Evolutionary conservation across 441 rosid genomes (phyloP), one percentile per base, ranked within the genome.

Genomic region (Pelargonium australe): DNA sequence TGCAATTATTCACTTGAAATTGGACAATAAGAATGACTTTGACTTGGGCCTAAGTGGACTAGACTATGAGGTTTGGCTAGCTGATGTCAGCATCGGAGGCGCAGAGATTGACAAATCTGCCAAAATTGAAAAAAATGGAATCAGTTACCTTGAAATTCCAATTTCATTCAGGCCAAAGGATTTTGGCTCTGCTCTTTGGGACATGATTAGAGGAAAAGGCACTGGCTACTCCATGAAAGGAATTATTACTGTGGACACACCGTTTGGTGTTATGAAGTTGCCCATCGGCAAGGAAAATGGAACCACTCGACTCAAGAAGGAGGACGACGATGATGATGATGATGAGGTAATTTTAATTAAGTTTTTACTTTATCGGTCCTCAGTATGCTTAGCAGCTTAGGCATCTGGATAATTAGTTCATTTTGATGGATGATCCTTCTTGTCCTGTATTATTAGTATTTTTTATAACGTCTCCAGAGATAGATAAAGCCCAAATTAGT

Each of bases 111-210:
- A 80, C 1, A 74, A 88, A 51, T 84, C 96, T 14, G 44, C 87
- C 7, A 94, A 79, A 74, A 73, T 94, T 31, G 91, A 75, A 0
- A 94, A 92, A 73, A 87, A 89, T 8, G 99, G 92, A 58, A 80
- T 85, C 4, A 77, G 73, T 25, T 55, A 66, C 55, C 45, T 94
- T 8, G 88, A 88, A n/a, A 66, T 94, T 47, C 99, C 97, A 0
- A 83, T 94, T 71, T 80, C 89, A 47, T 94, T 94, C 75, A 82
- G 80, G 80, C 99, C 99, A 44, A 91, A 91, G 83, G 99, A 94
- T 65, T 88, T 88, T 70, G 96, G 99, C 68, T 89, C 96, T 8
- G 94, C 97, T 1, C 84, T 94, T 14, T 94, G 99, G 99, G 99
- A 94, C 80, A 86, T 94, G 96, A 91, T 94, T 19, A 86, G 94